A percentile compares a stretch with the other conserved stretches of the same genome.
phyloP scores from a whole-genome alignment of 495 filamentous ascomycete species.

The Penicillium canariense region DNA sequence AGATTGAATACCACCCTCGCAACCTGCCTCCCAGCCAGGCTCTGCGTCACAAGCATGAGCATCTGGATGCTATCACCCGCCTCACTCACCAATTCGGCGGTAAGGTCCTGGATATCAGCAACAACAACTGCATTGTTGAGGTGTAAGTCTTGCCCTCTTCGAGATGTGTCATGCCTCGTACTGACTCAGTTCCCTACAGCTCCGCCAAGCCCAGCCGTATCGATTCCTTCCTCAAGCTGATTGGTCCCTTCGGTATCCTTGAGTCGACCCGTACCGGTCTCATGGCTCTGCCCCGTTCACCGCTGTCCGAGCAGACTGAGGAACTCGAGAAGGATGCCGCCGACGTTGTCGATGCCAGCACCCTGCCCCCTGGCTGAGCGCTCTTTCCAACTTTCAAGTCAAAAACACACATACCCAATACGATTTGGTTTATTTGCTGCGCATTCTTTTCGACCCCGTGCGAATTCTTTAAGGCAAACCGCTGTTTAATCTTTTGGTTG shows the following conservation, averaged over 20 bases:
- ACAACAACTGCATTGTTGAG: constrained; percentile 97
- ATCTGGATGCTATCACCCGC: constrained; percentile 90
- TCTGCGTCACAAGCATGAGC: constrained; percentile 92
- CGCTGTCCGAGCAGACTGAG: constrained; percentile 70
- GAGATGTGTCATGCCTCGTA: background rate
- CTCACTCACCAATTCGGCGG: constrained; percentile 96
- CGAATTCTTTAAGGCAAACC: background rate
- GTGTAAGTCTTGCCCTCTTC: constrained; percentile 58
- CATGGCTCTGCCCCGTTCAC: constrained; percentile 94
- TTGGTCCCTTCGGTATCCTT: constrained; percentile 92
- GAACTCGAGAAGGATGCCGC: constrained; percentile 79
- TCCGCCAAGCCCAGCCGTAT: constrained; percentile 92
- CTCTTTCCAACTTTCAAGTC: constrained; percentile 4
- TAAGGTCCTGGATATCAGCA: constrained; percentile 96
- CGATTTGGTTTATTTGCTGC: constrained; percentile 20
- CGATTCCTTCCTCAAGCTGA: constrained; percentile 95
- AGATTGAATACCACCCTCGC: constrained; percentile 72
- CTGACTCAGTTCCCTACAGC: constrained; percentile 37
- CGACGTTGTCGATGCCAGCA: constrained; percentile 87
- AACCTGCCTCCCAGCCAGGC: constrained; percentile 82
- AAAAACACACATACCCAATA: constrained; percentile 29
- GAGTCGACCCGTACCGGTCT: constrained; percentile 92
- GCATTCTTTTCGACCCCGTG: constrained; percentile 8
- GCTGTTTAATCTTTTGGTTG: background rate
- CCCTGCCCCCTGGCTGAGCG: constrained; percentile 84